Conservation (phyloP, 805 yeast species). For the Candida palmyrensis region DNA sequence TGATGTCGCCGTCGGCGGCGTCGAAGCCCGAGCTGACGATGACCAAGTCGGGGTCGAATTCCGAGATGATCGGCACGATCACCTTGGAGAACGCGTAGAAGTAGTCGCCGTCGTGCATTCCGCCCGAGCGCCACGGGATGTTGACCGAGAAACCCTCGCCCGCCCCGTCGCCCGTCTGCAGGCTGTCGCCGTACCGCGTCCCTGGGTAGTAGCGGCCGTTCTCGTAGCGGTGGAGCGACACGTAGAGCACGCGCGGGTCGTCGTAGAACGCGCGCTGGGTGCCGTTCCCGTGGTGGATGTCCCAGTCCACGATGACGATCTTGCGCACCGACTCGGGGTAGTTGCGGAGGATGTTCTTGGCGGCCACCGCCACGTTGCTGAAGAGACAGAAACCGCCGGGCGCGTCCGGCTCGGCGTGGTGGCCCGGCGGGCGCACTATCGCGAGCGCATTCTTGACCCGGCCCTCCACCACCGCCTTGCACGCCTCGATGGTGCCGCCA, state of each 20-base stretch:
- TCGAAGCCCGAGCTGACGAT: conserved; percentile 95
- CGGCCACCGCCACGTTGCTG: conserved; percentile 96
- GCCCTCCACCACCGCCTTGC: conserved; percentile 92
- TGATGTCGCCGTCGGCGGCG: conserved; percentile 97
- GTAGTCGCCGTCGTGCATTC: conserved; percentile 94
- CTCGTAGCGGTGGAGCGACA: conserved; percentile 90
- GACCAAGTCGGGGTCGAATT: conserved; percentile 88
- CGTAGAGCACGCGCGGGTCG: conserved; percentile 86
- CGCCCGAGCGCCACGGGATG: conserved; percentile 89
- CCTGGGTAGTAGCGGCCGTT: conserved; percentile 94
- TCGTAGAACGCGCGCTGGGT: conserved; percentile 88
- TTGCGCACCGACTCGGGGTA: conserved; percentile 87
- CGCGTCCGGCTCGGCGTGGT: conserved; percentile 96
- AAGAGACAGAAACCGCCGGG: conserved; percentile 97
- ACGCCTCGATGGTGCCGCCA: conserved; percentile 96
- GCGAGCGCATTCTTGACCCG: conserved; percentile 88
- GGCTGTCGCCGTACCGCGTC: conserved; percentile 75
- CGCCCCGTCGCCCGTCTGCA: conserved; percentile 75
- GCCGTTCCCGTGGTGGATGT: conserved; percentile 98
- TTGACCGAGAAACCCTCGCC: conserved; percentile 89
- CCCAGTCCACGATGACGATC: conserved; percentile 92
- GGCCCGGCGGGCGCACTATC: conserved; percentile 98
- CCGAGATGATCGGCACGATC: conserved; percentile 82
- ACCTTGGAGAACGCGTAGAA: conserved; percentile 84
- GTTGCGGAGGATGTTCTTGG: conserved; percentile 70